Evolutionary conservation across 2,329 filamentous ascomycete species (phyloP), one percentile per base, ranked within the genome.

Genomic region (Aspergillus quadricinctus): DNA sequence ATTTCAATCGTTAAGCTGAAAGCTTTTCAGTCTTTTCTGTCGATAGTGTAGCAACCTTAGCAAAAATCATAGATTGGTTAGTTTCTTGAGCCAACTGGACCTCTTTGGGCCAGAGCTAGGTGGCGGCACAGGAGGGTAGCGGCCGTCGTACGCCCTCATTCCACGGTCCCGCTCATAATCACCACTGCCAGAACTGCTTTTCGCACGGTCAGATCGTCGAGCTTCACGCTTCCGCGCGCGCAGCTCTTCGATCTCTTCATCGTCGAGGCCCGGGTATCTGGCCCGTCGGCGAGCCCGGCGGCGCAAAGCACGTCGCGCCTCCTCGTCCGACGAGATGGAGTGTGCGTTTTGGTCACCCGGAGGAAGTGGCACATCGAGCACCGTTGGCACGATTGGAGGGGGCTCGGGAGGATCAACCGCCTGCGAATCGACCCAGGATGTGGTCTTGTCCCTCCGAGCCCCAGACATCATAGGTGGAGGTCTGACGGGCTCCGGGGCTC

Each of bases 381-480:
- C 73, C 8, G 78, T 80, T 3, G 71, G 72, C 9, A 77, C 72
- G 17, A 80, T 68, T 28, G 74, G 77, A 2, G 78, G 78, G 8
- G 75, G 71, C 52, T 79, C 78, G 0, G 78, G 77, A 17, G 78
- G 78, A 21, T 80, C 77, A 27, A 72, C 73, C 8, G 72, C 69
- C 61, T 79, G 77, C 2, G 76, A 78, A 57, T 80, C 70, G 7
- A 81, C 72, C 78, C 78, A 81, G 6, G 76, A 78, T 7, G 77
- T 78, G 35, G 77, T 80, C 64, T 80, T 80, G 53, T 80, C 75
- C 61, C 74, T 76, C 23, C 67, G 59, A n/a, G 69, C 74, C 21
- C 72, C 71, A 31, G 66, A 62, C 60, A 69, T 70, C 57, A 72
- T 66, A 31, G 71, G 69, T 1, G 63, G 63, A 45, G 62, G 56